Evolutionary conservation across 306 rosid genomes (phyloP), one percentile per base, ranked within the genome.

Genomic region (Rosa lucieae): DNA sequence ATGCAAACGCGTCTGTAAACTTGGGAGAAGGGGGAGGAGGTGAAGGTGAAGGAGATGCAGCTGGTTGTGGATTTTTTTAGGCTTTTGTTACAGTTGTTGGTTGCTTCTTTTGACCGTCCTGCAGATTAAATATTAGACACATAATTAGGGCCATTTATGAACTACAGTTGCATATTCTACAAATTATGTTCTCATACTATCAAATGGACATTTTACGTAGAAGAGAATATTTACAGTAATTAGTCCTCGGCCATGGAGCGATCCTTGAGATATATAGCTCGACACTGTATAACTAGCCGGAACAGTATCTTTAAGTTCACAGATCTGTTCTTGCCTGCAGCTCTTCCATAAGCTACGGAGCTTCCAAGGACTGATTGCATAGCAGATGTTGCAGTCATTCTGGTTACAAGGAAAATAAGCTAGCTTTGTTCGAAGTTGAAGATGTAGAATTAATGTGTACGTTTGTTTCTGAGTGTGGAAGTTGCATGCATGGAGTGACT

Each of bases 1-100:
- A 90, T 0, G 95, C 94, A 17, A 92, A 75, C 48, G 90, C 46
- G 13, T 90, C 90, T 0, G 85, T 21, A 17, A 90, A 82, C 15
- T 85, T 90, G 0, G 89, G 17, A 8, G 78, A 67, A 42, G 39
- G 42, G 21, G 78, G 26, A 21, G 70, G 53, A 43, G 37, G 37
- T 32, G 37, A 32, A 32, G 37, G 37, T 32, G 37, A 32, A 29
- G 32, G 32, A 29, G 32, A 29, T 29, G 70, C 9, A 18, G 68
- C 7, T n/a, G 70, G 18, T 6, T 42, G 8, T 61, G 46, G 65
- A 44, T 73, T n/a, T 29, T 53, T 39, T 18, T 20, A 52, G 23
- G 76, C 48, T 17, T 20, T 32, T 29, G 75, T 29, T 10, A 55
- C 67, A 18, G 32, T 58, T n/a, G 46, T 59, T 75, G 78, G 69